Percentiles rank a stretch among this genome's conserved stretches.
Conservation (phyloP, 805 yeast species). For the Saccharomycopsis amapae region DNA sequence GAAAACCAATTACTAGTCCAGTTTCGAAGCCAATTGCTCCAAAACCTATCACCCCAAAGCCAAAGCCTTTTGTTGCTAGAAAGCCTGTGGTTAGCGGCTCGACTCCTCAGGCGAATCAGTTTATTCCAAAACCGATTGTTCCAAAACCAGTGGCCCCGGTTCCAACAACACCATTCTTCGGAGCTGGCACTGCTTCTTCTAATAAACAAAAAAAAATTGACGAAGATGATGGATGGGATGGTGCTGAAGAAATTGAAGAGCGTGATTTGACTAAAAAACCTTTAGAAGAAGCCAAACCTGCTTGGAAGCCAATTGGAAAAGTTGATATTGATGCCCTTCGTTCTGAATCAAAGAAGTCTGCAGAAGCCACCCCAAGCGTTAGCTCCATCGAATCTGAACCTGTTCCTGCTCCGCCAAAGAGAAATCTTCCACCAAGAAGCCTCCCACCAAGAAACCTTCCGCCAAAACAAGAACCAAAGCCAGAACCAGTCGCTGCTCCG, state of each 20-base stretch:
- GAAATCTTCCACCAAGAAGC: not conserved
- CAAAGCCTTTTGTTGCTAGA: constrained; percentile 28
- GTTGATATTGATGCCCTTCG: constrained; percentile 44
- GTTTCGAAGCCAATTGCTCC: constrained; percentile 28
- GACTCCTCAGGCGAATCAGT: constrained; percentile 17
- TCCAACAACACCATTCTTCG: constrained; percentile 22
- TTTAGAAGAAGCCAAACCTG: constrained; percentile 35
- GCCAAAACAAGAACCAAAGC: constrained; percentile 1
- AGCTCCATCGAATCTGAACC: constrained; percentile 12
- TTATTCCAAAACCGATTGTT: constrained; percentile 26
- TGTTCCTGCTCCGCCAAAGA: not conserved
- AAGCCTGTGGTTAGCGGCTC: not conserved
- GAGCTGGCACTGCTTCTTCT: constrained; percentile 2
- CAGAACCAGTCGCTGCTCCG: constrained; percentile 17
- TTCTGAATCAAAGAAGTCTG: constrained; percentile 35
- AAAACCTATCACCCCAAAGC: constrained; percentile 34
- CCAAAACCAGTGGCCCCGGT: constrained; percentile 27
- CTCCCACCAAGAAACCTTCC: not conserved
- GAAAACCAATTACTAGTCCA: constrained; percentile 25
- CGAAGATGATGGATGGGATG: constrained; percentile 39
- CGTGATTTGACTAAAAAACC: constrained; percentile 45
- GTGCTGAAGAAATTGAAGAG: constrained; percentile 38
- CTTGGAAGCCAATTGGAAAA: constrained; percentile 58
- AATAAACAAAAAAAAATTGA: constrained; percentile 15
- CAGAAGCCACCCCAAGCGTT: constrained; percentile 22